These are phyloP conservation scores for Candida neerlandica DNA, from an alignment of 1,139 yeast species.

Conservation along the genomic window DNA sequence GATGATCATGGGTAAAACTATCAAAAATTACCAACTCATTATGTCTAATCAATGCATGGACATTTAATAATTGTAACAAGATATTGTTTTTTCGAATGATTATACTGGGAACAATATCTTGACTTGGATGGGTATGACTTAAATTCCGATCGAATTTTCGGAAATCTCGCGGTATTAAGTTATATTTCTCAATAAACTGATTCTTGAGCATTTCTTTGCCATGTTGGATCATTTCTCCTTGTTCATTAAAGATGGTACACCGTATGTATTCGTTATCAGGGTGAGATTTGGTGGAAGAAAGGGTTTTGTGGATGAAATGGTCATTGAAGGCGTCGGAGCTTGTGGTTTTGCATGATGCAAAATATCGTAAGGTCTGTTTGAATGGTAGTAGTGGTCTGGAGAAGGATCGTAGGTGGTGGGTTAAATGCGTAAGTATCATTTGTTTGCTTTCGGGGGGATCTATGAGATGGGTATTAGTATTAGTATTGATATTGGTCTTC, in stretches of 20 bases:
- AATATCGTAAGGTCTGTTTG: neutral
- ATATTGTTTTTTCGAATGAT: conserved; percentile 40
- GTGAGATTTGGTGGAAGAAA: conserved; percentile 14
- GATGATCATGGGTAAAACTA: conserved; percentile 28
- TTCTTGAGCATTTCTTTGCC: conserved; percentile 41
- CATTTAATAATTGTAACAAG: conserved; percentile 42
- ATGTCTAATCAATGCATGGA: conserved; percentile 44
- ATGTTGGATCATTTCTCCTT: conserved; percentile 42
- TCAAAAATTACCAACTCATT: conserved; percentile 46
- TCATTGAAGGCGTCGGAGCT: conserved; percentile 13
- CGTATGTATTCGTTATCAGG: conserved; percentile 37
- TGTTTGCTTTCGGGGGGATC: neutral
- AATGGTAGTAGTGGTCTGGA: neutral
- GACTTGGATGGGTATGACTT: neutral
- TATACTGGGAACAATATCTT: conserved; percentile 47
- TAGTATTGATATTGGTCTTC: too few relatives aligned
- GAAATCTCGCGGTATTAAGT: conserved; percentile 44
- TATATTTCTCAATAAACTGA: conserved; percentile 39
- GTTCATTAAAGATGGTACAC: conserved; percentile 58
- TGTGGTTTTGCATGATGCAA: neutral
- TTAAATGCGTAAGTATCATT: neutral
- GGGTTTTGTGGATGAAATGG: conserved; percentile 16
- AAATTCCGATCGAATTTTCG: conserved; percentile 35
- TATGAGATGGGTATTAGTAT: neutral
- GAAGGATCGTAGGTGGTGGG: neutral